These are phyloP conservation scores for Lathyrus sativus DNA, from an alignment of 306 rosid species.

Conservation along the genomic window DNA sequence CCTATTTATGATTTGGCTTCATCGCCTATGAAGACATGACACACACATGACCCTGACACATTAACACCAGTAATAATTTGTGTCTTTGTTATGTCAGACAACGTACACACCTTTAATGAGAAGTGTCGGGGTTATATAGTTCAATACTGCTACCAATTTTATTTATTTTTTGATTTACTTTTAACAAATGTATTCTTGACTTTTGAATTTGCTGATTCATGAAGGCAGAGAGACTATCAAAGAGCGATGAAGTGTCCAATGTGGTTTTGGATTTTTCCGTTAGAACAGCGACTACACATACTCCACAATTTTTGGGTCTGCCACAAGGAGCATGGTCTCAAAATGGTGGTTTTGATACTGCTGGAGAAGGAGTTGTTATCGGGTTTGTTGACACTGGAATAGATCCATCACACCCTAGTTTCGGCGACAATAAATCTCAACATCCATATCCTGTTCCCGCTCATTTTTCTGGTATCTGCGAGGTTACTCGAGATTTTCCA, in stretches of 20 bases:
- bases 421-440: slow-evolving; percentile 54
- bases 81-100: not conserved
- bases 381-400: slow-evolving; percentile 94
- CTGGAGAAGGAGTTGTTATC: slow-evolving; percentile 91
- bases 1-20: slow-evolving; percentile 16
- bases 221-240: slow-evolving; percentile 79
- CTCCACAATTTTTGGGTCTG: slow-evolving; percentile 93
- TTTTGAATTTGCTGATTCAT: slow-evolving; percentile 38
- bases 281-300: slow-evolving; percentile 92
- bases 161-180: not conserved
- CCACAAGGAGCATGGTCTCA: slow-evolving; percentile 89
- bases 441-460: slow-evolving; percentile 77
- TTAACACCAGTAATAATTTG: too few species aligned
- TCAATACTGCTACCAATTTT: not conserved
- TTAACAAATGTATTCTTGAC: slow-evolving; percentile 4
- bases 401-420: slow-evolving; percentile 90
- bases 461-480: slow-evolving; percentile 86
- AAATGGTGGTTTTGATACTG: slow-evolving; percentile 80
- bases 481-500: slow-evolving; percentile 94
- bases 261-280: slow-evolving; percentile 87
- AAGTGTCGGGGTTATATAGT: not conserved
- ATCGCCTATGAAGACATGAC: not conserved
- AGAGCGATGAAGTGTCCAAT: slow-evolving; percentile 83
- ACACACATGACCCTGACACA: too few species aligned
- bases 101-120: not conserved